Evolutionary conservation across 1,284 basidiomycete genomes (phyloP).

Genomic region (Fomes fomentarius): DNA sequence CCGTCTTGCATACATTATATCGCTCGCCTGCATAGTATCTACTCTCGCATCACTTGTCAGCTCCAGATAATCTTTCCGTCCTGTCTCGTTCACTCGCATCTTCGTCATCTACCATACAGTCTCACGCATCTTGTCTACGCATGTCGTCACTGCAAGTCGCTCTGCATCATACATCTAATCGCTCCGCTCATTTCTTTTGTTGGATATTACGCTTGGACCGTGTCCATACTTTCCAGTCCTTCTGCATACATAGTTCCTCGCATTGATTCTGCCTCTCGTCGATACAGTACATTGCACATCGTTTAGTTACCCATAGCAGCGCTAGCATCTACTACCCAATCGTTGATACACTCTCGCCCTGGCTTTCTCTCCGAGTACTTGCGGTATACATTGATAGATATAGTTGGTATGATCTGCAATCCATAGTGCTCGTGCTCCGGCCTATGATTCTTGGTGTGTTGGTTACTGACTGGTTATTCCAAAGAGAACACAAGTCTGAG

Average conservation of each 20-base stretch:
- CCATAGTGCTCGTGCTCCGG: conserved; percentile 1
- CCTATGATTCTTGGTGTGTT: no score
- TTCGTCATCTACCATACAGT: conserved; percentile 7
- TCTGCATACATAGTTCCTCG: conserved; percentile 1
- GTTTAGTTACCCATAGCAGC: conserved; percentile 25
- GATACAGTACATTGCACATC: conserved; percentile 28
- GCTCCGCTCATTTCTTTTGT: conserved; percentile 21
- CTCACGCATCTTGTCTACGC: conserved; percentile 13
- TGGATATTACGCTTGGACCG: conserved; percentile 27
- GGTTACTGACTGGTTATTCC: no score
- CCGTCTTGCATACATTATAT: conserved; percentile 16
- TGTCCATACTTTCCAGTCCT: conserved; percentile 15
- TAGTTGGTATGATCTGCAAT: conserved; percentile 22
- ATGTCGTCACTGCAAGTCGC: conserved; percentile 18
- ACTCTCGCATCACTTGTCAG: neutral
- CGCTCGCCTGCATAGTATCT: conserved; percentile 7
- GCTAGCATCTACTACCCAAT: conserved; percentile 20
- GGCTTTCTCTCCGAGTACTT: conserved; percentile 9
- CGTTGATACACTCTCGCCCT: conserved; percentile 3
- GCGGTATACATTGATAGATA: conserved; percentile 14
- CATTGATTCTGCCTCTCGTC: conserved; percentile 12
- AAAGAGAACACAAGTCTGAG: no score
- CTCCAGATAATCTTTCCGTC: conserved; percentile 1
- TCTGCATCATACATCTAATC: conserved; percentile 24
- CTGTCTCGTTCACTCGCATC: neutral